These are phyloP conservation scores for Gypsophila paniculata DNA, from an alignment of 179 eudicot species.

Conservation along the genomic window DNA sequence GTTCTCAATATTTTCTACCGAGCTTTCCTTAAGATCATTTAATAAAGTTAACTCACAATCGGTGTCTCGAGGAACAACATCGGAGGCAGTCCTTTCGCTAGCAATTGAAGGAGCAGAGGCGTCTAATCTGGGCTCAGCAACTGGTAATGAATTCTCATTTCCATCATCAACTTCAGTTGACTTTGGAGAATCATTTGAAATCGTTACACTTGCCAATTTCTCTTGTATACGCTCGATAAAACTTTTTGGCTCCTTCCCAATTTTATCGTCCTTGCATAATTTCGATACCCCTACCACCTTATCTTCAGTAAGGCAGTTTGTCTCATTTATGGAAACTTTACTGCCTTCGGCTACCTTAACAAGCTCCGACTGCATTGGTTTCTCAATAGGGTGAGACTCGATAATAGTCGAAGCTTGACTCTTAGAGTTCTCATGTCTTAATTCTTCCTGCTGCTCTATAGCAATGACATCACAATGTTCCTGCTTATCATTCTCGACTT, in stretches of 20 bases:
- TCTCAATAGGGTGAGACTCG: conserved; percentile 17
- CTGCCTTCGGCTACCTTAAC: background rate
- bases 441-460: conserved; percentile 5
- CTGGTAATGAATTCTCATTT: conserved; percentile 1
- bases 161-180: conserved; percentile 13
- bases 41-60: conserved; percentile 24
- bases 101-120: conserved; percentile 17
- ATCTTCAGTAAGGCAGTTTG: conserved; percentile 22
- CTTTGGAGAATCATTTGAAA: conserved; percentile 13
- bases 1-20: conserved; percentile 21
- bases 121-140: conserved; percentile 8
- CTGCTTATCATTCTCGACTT: conserved; percentile 10
- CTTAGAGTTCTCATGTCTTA: background rate
- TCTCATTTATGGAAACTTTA: conserved; percentile 20
- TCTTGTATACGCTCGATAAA: conserved; percentile 9
- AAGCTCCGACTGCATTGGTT: conserved; percentile 5
- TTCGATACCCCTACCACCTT: conserved; percentile 17
- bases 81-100: conserved; percentile 17
- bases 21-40: conserved; percentile 24
- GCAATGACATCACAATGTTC: conserved; percentile 11
- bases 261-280: conserved; percentile 12
- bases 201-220: conserved; percentile 14
- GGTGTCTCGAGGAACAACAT: conserved; percentile 17
- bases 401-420: conserved; percentile 8
- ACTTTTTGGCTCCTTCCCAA: conserved; percentile 5